phyloP scores from a whole-genome alignment of 1,139 yeast species.

The Kodamaea sp. region DNA sequence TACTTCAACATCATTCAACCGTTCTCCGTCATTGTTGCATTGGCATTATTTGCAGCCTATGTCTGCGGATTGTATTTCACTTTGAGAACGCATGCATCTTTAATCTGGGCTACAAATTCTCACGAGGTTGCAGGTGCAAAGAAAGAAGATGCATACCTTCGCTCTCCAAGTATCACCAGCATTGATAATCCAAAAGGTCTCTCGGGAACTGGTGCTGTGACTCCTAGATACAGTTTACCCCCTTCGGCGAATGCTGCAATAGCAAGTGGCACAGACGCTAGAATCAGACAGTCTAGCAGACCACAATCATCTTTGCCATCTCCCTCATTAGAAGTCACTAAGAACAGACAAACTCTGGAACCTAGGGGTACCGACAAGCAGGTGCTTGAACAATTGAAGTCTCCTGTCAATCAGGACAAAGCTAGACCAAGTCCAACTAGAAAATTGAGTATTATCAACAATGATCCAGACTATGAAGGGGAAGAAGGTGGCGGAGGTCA shows the following conservation, averaged over 20 bases:
- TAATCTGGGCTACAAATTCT: constrained; percentile 79
- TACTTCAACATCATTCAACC: constrained; percentile 74
- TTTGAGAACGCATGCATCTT: constrained; percentile 90
- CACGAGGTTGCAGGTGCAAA: constrained; percentile 31
- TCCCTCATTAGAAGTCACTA: constrained; percentile 24
- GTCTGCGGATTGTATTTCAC: constrained; percentile 93
- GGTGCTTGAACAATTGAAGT: constrained; percentile 2
- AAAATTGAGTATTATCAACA: constrained; percentile 9
- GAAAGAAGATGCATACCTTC: constrained; percentile 23
- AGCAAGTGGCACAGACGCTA: constrained; percentile 5
- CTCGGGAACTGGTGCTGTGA: background rate
- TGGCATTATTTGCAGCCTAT: constrained; percentile 79
- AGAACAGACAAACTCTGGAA: constrained; percentile 8
- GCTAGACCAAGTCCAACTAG: constrained; percentile 9
- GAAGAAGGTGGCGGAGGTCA: constrained; percentile 65
- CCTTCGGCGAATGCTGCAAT: constrained; percentile 12
- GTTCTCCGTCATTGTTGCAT: constrained; percentile 77
- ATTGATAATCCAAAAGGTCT: constrained; percentile 21
- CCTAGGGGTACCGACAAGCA: background rate
- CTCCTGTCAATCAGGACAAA: constrained; percentile 2
- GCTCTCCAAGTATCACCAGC: constrained; percentile 38
- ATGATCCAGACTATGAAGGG: constrained; percentile 24
- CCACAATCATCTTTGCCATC: constrained; percentile 13
- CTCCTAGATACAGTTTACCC: constrained; percentile 10
- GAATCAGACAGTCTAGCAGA: constrained; percentile 9